These are phyloP conservation scores for Knoxdaviesia proteae DNA, from an alignment of 2,329 filamentous ascomycete species.

Conservation along the genomic window DNA sequence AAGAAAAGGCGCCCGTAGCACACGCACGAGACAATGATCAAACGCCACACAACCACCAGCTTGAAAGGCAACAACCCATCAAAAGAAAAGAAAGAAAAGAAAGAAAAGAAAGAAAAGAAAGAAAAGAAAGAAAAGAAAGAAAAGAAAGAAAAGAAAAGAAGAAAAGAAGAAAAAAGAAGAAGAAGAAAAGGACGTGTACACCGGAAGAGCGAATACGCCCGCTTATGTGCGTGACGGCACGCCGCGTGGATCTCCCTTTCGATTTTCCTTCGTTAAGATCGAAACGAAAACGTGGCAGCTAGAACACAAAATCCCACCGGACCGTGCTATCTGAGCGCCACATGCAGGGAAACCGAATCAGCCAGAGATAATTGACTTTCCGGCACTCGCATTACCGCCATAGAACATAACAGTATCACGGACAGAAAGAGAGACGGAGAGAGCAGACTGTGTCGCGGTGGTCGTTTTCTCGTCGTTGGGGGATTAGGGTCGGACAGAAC, in stretches of 20 bases:
- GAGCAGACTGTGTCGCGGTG: too few species aligned
- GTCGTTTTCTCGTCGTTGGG: neutral
- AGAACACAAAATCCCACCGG: neutral
- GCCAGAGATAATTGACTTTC: neutral
- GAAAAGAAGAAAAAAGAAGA: neutral
- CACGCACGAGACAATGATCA: too few species aligned
- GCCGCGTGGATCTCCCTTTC: neutral
- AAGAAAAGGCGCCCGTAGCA: too few species aligned
- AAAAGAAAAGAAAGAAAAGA: neutral
- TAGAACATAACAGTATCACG: too few species aligned
- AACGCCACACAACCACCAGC: neutral
- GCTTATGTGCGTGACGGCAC: too few species aligned
- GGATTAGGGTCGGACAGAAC: neutral
- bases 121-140: neutral
- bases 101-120: neutral
- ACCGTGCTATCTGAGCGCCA: neutral
- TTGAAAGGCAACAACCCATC: neutral
- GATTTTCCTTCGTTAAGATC: neutral
- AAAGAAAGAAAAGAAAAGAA: constrained; percentile 1
- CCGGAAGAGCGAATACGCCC: too few species aligned
- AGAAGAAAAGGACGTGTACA: neutral
- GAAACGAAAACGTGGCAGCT: neutral
- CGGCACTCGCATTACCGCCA: neutral
- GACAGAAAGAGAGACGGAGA: too few species aligned
- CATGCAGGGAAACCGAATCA: too few species aligned